A percentile compares a stretch with the other conserved stretches of the same genome.
These are phyloP conservation scores for Gossypium herbaceum DNA, from an alignment of 345 rosid genomes.

Conservation along the genomic window DNA sequence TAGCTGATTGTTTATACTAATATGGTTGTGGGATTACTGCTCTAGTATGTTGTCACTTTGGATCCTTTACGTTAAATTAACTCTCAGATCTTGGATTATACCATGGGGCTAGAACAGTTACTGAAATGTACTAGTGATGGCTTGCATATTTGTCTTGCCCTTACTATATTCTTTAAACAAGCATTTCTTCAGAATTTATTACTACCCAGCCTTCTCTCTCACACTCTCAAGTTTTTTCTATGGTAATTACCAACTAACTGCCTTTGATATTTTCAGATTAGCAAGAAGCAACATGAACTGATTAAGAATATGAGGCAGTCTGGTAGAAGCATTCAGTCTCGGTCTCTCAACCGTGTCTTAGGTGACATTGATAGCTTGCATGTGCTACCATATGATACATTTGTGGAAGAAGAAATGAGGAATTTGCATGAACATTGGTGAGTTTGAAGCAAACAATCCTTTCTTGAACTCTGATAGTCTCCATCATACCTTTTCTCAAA, in stretches of 20 bases:
- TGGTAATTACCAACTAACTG: slow-evolving; percentile 23
- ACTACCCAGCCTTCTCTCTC: not conserved
- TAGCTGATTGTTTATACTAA: not conserved
- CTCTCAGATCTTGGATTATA: not conserved
- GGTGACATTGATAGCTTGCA: slow-evolving; percentile 66
- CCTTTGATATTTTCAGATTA: slow-evolving; percentile 55
- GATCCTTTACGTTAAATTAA: not conserved
- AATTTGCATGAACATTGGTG: slow-evolving; percentile 73
- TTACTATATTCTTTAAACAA: not conserved
- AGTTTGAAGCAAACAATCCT: slow-evolving; percentile 6
- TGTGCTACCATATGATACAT: slow-evolving; percentile 81
- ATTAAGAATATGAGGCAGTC: slow-evolving; percentile 84
- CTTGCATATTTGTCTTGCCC: not conserved
- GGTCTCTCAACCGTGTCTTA: slow-evolving; percentile 61
- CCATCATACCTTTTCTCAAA: slow-evolving; percentile 17
- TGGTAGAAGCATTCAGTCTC: slow-evolving; percentile 29
- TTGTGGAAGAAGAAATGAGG: slow-evolving; percentile 81
- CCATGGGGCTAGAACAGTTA: not conserved
- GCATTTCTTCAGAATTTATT: not conserved
- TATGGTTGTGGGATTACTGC: not conserved
- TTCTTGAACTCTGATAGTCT: slow-evolving; percentile 3
- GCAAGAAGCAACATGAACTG: slow-evolving; percentile 90
- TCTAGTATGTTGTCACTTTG: not conserved
- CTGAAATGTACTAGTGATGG: not conserved
- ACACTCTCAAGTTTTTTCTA: not conserved